Percentiles rank a stretch among this genome's conserved stretches.
These are phyloP conservation scores for Neonectria magnoliae DNA, from an alignment of 2,329 filamentous ascomycete species.

Conservation along the genomic window DNA sequence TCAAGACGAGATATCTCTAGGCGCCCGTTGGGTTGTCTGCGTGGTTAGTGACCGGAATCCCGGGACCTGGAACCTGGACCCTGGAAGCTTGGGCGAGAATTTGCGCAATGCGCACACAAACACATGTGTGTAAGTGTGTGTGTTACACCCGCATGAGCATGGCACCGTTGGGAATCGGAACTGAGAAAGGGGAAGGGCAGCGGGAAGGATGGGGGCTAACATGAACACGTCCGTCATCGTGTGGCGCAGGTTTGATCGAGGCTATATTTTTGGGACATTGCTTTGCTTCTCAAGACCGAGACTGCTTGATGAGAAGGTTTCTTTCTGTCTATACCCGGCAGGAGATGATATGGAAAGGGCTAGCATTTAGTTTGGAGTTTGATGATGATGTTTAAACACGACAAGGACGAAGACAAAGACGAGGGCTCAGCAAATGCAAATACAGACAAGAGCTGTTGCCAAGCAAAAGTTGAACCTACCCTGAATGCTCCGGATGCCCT, in stretches of 20 bases:
- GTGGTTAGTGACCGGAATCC: constrained; percentile 16
- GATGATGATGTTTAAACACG: constrained; percentile 12
- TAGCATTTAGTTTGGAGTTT: constrained; percentile 22
- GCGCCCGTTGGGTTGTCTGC: constrained; percentile 8
- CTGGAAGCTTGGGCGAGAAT: constrained; percentile 13
- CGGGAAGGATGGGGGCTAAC: constrained; percentile 27
- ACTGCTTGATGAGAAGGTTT: constrained; percentile 1
- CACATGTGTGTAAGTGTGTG: neutral
- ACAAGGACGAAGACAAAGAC: neutral
- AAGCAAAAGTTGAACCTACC: neutral
- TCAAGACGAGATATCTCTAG: constrained; percentile 79
- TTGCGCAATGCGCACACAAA: constrained; percentile 11
- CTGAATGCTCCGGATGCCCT: neutral
- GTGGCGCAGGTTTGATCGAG: constrained; percentile 26
- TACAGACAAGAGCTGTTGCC: neutral
- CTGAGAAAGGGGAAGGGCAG: constrained; percentile 27
- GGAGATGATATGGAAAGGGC: neutral
- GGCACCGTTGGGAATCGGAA: constrained; percentile 23
- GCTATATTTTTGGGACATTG: constrained; percentile 22
- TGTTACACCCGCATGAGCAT: constrained; percentile 7
- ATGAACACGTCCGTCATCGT: constrained; percentile 26
- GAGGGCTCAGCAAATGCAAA: neutral
- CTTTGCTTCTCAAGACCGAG: constrained; percentile 23
- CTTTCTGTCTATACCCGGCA: constrained; percentile 4
- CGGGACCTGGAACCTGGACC: constrained; percentile 18